A percentile compares a stretch with the other conserved stretches of the same genome.
These are phyloP conservation scores for Tetrahymena malaccensis DNA, from an alignment of 73 alveolate genomes.

Conservation along the genomic window DNA sequence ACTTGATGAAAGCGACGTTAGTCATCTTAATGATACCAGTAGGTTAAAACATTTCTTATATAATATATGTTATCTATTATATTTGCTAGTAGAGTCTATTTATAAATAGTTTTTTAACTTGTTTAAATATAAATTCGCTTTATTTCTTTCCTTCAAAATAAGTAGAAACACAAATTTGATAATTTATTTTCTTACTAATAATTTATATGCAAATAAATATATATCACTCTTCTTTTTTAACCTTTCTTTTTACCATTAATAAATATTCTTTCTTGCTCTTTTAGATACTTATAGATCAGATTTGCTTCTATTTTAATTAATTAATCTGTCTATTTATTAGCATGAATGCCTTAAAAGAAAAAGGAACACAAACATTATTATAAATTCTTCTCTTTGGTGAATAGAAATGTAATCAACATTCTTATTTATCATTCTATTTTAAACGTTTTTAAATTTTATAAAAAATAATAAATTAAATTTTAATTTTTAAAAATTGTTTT, in stretches of 20 bases:
- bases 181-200: neutral
- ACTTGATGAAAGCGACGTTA: conserved; percentile 74
- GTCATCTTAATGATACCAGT: conserved; percentile 70
- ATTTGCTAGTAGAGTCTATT: neutral
- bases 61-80: neutral
- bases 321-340: neutral
- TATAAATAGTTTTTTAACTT: neutral
- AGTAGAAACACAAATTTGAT: neutral
- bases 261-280: neutral
- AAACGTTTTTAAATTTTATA: no score
- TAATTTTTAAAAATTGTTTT: no score
- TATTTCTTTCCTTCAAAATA: neutral
- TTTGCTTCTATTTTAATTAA: neutral
- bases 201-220: neutral
- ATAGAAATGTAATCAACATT: neutral
- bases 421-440: no score
- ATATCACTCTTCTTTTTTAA: neutral
- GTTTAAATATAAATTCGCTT: neutral
- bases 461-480: no score
- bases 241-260: neutral
- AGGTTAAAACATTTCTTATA: conserved; percentile 57
- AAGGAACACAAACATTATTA: neutral
- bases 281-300: neutral
- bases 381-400: neutral
- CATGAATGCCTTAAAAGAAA: neutral